Percentiles rank a stretch among this genome's conserved stretches.
Conservation (phyloP, 441 rosid genomes). For the Gossypium davidsonii region DNA sequence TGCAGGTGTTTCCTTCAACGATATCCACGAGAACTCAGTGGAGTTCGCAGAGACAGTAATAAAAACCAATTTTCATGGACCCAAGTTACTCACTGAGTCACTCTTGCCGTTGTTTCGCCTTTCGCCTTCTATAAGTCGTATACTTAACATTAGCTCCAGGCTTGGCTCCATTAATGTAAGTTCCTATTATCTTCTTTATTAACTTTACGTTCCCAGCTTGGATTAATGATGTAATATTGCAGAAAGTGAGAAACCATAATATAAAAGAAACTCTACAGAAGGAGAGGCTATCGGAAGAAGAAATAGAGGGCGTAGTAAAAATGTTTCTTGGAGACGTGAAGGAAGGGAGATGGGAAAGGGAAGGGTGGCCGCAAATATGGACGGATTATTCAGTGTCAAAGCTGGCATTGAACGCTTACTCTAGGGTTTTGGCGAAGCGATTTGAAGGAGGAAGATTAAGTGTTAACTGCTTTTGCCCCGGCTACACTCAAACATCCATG, state of each 20-base stretch:
- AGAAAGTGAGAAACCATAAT: slow-evolving; percentile 62
- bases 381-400: slow-evolving; percentile 83
- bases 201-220: too few relatives aligned
- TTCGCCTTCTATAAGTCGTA: slow-evolving; percentile 41
- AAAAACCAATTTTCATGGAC: slow-evolving; percentile 60
- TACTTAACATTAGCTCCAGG: slow-evolving; percentile 74
- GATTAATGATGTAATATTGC: slow-evolving; percentile 9
- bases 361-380: slow-evolving; percentile 86
- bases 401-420: slow-evolving; percentile 69
- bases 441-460: slow-evolving; percentile 31
- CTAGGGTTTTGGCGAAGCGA: slow-evolving; percentile 55
- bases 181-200: background rate
- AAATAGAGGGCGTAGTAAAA: slow-evolving; percentile 40
- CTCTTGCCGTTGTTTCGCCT: slow-evolving; percentile 65
- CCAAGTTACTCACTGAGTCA: slow-evolving; percentile 51
- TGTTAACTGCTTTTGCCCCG: slow-evolving; percentile 77
- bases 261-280: slow-evolving; percentile 36
- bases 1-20: slow-evolving; percentile 78
- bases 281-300: slow-evolving; percentile 34
- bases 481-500: slow-evolving; percentile 79
- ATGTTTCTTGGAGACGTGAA: slow-evolving; percentile 44
- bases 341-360: slow-evolving; percentile 52
- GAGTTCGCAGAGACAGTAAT: slow-evolving; percentile 64
- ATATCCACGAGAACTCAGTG: slow-evolving; percentile 46
- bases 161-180: slow-evolving; percentile 67